Conservation (phyloP, 805 yeast species). For the Saturnispora serradocipensis region DNA sequence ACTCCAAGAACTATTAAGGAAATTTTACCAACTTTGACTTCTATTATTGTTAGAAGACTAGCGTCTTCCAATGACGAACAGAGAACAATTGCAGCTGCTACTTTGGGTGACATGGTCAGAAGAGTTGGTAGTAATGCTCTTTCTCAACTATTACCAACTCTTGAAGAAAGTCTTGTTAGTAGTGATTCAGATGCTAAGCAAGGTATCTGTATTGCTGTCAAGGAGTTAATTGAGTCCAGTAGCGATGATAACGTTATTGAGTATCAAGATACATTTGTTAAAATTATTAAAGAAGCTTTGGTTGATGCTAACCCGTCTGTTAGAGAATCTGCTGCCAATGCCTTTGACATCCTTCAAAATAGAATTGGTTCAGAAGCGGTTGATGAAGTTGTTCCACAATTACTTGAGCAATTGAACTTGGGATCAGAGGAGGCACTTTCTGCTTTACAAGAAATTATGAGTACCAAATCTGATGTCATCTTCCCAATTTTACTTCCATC, state of each 20-base stretch:
- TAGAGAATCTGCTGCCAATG: conserved; percentile 83
- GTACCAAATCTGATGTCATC: conserved; percentile 78
- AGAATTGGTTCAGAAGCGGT: conserved; percentile 76
- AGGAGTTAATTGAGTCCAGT: conserved; percentile 75
- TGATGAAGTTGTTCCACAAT: conserved; percentile 80
- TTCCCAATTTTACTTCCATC: conserved; percentile 92
- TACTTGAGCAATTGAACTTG: conserved; percentile 56
- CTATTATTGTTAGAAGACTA: conserved; percentile 68
- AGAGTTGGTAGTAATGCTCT: conserved; percentile 88
- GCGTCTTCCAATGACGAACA: conserved; percentile 75
- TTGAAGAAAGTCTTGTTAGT: conserved; percentile 51
- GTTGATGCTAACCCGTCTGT: conserved; percentile 66
- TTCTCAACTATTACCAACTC: conserved; percentile 74
- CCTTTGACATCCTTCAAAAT: conserved; percentile 81
- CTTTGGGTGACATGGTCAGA: conserved; percentile 89
- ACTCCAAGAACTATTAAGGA: conserved; percentile 93
- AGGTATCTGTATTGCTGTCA: conserved; percentile 92
- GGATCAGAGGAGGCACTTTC: conserved; percentile 67
- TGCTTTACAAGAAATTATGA: conserved; percentile 88
- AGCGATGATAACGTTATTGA: conserved; percentile 48
- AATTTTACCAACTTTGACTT: conserved; percentile 75
- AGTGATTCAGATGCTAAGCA: conserved; percentile 82
- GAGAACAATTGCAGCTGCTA: conserved; percentile 82
- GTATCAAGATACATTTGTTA: conserved; percentile 61
- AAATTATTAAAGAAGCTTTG: conserved; percentile 68